Base-by-base conservation (phyloP, 164 flowering plant genomes). In the Liquidambar formosana region DNA sequence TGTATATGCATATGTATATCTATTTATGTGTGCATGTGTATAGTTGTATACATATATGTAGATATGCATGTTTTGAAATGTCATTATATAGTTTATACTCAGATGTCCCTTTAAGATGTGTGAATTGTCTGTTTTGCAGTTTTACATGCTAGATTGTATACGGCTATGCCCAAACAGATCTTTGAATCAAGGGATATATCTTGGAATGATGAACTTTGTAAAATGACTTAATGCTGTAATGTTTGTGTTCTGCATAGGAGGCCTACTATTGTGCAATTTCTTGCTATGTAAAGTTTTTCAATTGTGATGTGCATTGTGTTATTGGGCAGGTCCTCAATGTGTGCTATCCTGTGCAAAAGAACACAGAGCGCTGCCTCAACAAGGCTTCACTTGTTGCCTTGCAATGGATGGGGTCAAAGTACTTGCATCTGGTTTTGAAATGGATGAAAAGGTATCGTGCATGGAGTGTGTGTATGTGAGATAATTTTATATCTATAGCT, bases 401-500 rank as follows among this genome's bases (percentile, higher is more conserved):
- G 99, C 96, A 21, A 88, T 95, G 97, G 98, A 93, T 77, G 95
- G 98, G 61, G 92, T 89, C 61, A 93, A 89, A 81, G 80, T 93
- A 23, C 89, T 95, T 60, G 86, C 88, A 16, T 86, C 99, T 49
- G 98, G 99, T 26, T 93, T 95, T 81, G 89, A 90, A 3, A 78
- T 68, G 75, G 83, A 88, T 44, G 99, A 93, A 74, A 95, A 90
- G 98, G 98, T 95, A 81, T 43, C n/a, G n/a, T 61, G 60, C 21
- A 2, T 33, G 41, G 21, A 28, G 2, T n/a, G 28, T 56, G 6
- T 15, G 5, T 49, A 49, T 15, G 53, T n/a, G 16, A n/a, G 53
- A 49, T 49, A 49, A 49, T 49, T 49, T 5, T 1, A 15, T 49
- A 8, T 16, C 19, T 6, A 6, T 33, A 33, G 2, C 41, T 33